These are phyloP conservation scores for Delonix regia DNA, from an alignment of 306 rosid species.

Conservation along the genomic window DNA sequence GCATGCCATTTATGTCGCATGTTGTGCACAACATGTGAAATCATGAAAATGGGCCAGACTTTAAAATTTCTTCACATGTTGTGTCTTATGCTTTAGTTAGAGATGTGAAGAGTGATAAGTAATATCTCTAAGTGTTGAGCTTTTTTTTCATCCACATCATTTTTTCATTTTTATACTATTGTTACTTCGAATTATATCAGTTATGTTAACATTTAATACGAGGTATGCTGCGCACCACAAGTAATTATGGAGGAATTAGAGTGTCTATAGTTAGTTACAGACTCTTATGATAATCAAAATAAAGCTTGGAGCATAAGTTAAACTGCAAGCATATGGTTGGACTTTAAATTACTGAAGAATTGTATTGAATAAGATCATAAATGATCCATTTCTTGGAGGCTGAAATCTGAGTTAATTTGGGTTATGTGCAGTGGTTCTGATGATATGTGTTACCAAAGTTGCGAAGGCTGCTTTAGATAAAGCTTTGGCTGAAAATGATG, in stretches of 20 bases:
- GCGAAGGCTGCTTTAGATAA: constrained; percentile 89
- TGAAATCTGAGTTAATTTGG: constrained; percentile 32
- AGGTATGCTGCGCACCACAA: neutral
- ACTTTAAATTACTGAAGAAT: neutral
- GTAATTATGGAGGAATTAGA: neutral
- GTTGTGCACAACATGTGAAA: neutral
- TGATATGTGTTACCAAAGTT: constrained; percentile 75
- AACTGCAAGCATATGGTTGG: neutral
- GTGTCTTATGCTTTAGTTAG: neutral
- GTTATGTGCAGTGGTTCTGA: constrained; percentile 74
- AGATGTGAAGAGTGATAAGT: neutral
- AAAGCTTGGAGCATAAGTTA: neutral
- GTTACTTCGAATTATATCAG: neutral
- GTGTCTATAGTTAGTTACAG: neutral
- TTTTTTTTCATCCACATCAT: neutral
- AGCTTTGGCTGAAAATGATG: constrained; percentile 87
- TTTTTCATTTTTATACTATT: neutral
- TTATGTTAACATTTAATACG: neutral
- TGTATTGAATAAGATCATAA: neutral
- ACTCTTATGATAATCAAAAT: neutral
- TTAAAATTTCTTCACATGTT: neutral
- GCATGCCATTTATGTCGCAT: neutral
- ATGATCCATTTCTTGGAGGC: neutral
- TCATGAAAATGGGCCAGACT: neutral
- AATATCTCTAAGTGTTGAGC: neutral